Conservation (phyloP, 2,329 filamentous ascomycete genomes). For the Fonsecaea multimorphosa region DNA sequence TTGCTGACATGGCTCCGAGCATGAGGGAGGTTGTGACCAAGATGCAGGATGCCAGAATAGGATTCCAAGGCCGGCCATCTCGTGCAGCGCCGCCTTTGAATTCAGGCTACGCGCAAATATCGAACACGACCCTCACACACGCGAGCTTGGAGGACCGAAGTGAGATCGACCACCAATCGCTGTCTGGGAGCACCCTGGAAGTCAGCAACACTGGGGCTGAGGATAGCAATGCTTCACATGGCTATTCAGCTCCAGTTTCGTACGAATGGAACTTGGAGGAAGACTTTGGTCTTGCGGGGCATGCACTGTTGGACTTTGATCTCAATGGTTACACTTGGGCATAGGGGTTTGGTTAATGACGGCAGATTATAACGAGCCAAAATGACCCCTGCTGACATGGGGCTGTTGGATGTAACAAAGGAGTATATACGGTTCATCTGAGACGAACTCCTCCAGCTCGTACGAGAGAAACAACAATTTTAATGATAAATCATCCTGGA, state of each 20-base stretch:
- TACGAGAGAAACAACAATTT: neutral
- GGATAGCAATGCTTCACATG: neutral
- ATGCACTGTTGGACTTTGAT: neutral
- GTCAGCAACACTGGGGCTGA: neutral
- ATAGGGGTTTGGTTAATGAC: neutral
- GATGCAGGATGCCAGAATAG: neutral
- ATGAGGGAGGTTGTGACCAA: neutral
- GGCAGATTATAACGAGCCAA: neutral
- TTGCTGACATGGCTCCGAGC: constrained; percentile 1
- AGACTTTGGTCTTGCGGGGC: neutral
- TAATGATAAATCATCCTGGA: neutral
- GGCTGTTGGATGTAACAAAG: neutral
- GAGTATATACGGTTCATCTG: neutral
- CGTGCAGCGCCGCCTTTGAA: neutral
- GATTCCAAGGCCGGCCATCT: neutral
- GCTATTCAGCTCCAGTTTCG: neutral
- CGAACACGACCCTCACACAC: neutral
- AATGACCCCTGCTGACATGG: too few relatives aligned
- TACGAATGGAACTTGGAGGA: neutral
- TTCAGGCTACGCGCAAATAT: neutral
- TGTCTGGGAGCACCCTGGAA: neutral
- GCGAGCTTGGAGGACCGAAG: neutral
- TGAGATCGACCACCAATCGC: neutral
- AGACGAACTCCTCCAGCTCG: neutral
- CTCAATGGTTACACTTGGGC: neutral